A percentile compares a stretch with the other conserved stretches of the same genome.
phyloP scores from a whole-genome alignment of 768 basidiomycete genomes.

The Boletus eberwhitei region DNA sequence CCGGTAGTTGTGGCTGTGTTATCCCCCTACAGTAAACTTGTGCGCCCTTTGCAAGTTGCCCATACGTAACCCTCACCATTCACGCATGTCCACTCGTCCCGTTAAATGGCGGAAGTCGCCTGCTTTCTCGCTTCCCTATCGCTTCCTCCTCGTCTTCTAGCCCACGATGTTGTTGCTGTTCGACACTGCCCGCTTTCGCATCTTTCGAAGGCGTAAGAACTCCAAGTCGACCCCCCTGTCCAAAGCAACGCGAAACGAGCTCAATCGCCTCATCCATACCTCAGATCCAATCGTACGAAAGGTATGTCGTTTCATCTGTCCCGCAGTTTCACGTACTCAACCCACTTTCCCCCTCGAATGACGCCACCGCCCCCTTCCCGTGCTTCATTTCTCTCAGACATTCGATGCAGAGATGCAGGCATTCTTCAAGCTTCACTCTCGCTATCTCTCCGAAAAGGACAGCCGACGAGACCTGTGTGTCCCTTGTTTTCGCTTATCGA shows the following conservation, averaged over 20 bases:
- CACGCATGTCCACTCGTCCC: constrained; percentile 17
- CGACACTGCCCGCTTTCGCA: constrained; percentile 30
- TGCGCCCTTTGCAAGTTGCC: constrained; percentile 5
- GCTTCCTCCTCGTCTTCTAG: constrained; percentile 17
- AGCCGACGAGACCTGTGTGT: constrained; percentile 80
- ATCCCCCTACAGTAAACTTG: too few relatives aligned
- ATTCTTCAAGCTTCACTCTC: constrained; percentile 94
- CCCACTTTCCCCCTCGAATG: neutral
- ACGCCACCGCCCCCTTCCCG: constrained; percentile 17
- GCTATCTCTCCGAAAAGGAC: constrained; percentile 87
- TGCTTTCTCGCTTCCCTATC: constrained; percentile 23
- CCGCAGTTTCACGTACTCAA: constrained; percentile 37
- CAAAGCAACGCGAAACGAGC: constrained; percentile 64
- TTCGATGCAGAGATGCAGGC: constrained; percentile 96
- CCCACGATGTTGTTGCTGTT: constrained; percentile 30
- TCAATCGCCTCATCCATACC: constrained; percentile 62
- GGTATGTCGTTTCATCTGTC: constrained; percentile 40
- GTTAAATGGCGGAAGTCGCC: constrained; percentile 22
- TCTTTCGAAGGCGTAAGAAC: constrained; percentile 45
- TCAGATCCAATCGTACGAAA: constrained; percentile 54
- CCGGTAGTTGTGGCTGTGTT: constrained; percentile 24
- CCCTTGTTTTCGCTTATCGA: constrained; percentile 6
- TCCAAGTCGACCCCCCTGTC: constrained; percentile 33
- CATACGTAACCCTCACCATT: constrained; percentile 17
- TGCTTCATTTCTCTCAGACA: constrained; percentile 23